Conservation (phyloP, 1,284 basidiomycete species). For the Rhizoctonia solani region DNA sequence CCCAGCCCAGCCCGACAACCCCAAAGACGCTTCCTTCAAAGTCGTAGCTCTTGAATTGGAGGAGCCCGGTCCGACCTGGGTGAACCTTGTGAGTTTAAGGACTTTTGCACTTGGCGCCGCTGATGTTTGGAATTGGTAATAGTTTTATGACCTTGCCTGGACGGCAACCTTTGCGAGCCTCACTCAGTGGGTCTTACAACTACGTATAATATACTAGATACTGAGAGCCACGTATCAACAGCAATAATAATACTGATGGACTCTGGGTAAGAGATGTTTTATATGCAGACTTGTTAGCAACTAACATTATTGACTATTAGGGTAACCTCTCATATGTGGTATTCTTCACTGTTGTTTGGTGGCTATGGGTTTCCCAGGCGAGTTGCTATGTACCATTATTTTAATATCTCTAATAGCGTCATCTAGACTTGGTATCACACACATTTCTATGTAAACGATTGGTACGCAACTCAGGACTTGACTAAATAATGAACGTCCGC, state of each 20-base stretch:
- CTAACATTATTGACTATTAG: neutral
- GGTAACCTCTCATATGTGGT: neutral
- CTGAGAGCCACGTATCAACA: neutral
- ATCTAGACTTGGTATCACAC: neutral
- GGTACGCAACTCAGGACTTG: neutral
- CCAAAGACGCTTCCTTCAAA: too few species aligned
- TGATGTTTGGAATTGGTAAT: neutral
- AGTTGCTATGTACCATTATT: neutral
- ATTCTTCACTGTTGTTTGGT: neutral
- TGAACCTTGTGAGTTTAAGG: neutral
- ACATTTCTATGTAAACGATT: slow-evolving; percentile 4
- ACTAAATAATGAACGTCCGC: neutral
- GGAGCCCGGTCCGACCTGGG: neutral
- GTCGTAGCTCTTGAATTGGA: too few species aligned
- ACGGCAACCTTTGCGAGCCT: slow-evolving; percentile 27
- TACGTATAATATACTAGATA: neutral
- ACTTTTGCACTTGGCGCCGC: neutral
- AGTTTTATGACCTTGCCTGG: slow-evolving; percentile 32
- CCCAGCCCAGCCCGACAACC: too few species aligned
- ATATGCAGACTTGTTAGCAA: neutral
- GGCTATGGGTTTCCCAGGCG: slow-evolving; percentile 1
- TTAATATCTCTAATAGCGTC: too few species aligned
- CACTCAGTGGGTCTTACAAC: neutral
- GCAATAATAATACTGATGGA: slow-evolving; percentile 8
- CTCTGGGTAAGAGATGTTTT: neutral